phyloP scores from a whole-genome alignment of 768 basidiomycete genomes.

The Boletus bicolor region DNA sequence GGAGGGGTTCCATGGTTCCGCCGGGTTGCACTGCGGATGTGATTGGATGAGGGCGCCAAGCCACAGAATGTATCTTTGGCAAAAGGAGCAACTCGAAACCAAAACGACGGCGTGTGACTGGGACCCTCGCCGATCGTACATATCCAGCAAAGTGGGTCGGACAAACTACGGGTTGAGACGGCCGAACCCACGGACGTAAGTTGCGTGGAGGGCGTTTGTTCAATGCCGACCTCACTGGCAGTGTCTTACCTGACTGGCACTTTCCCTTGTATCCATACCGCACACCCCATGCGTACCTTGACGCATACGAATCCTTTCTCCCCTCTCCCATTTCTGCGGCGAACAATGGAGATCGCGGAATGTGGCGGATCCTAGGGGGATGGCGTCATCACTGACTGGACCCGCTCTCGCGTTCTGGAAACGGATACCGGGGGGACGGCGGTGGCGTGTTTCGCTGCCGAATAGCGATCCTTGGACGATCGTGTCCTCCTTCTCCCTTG shows the following conservation, averaged over 20 bases:
- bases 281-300: background rate
- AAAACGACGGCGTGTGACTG: background rate
- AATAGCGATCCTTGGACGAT: background rate
- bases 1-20: background rate
- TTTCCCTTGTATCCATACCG: background rate
- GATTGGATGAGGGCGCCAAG: constrained; percentile 3
- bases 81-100: constrained; percentile 2
- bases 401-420: background rate
- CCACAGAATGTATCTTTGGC: constrained; percentile 14
- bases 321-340: background rate
- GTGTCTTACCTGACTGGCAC: background rate
- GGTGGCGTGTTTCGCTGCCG: background rate
- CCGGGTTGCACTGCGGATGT: constrained; percentile 2
- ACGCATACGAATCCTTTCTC: background rate
- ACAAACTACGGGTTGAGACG: background rate
- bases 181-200: background rate
- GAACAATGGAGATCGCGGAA: background rate
- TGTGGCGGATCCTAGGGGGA: background rate
- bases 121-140: background rate
- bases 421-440: background rate
- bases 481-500: background rate
- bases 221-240: background rate
- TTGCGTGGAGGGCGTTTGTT: background rate
- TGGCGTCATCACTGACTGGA: background rate
- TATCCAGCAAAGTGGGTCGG: background rate